Evolutionary conservation across 2,329 filamentous ascomycete genomes (phyloP).

Genomic region (Trichoderma simmonsii): DNA sequence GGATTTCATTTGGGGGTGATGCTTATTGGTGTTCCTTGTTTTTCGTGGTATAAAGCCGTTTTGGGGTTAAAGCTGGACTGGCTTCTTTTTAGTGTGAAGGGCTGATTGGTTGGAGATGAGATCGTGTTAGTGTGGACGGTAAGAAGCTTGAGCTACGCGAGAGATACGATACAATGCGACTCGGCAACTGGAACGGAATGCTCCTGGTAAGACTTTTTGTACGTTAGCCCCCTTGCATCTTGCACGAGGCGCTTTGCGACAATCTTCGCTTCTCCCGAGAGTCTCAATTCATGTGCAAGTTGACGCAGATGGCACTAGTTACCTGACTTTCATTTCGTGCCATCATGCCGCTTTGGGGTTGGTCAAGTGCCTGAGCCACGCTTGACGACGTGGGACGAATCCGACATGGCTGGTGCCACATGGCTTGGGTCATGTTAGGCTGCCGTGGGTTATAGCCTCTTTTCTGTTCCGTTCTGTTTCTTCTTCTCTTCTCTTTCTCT

Average conservation of each 20-base stretch:
- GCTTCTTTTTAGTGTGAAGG: neutral
- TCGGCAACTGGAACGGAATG: neutral
- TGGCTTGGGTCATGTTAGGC: neutral
- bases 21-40: neutral
- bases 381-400: neutral
- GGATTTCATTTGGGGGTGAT: neutral
- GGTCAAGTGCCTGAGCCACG: neutral
- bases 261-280: neutral
- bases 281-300: neutral
- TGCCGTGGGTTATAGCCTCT: neutral
- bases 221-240: neutral
- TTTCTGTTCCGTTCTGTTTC: neutral
- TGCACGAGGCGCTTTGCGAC: neutral
- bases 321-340: neutral
- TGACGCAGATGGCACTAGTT: neutral
- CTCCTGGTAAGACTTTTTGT: neutral
- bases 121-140: neutral
- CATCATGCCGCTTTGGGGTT: neutral
- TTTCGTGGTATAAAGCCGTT: constrained; percentile 17
- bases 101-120: neutral
- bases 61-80: neutral
- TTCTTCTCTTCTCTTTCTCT: neutral
- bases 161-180: neutral
- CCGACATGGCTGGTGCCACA: neutral
- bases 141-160: neutral